Percentiles rank a stretch among this genome's conserved stretches.
These are phyloP conservation scores for Pichia californica DNA, from an alignment of 805 yeast species.

Conservation along the genomic window DNA sequence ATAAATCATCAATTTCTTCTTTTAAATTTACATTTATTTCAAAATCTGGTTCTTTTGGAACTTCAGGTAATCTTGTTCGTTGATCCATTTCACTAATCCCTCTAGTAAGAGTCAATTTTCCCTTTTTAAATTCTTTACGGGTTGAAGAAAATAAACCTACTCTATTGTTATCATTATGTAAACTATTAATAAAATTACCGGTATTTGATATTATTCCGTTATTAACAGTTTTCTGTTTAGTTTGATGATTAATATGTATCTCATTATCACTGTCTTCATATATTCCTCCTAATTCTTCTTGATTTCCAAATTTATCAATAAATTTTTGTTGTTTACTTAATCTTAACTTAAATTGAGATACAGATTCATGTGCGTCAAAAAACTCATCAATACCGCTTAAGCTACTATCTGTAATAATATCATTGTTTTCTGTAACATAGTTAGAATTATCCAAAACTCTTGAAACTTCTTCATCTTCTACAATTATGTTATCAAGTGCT, in stretches of 20 bases:
- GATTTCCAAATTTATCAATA: too few relatives aligned
- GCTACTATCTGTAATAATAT: too few relatives aligned
- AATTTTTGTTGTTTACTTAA: too few relatives aligned
- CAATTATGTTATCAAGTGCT: conserved; percentile 4
- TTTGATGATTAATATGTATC: too few relatives aligned
- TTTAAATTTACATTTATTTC: not conserved
- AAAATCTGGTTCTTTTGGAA: not conserved
- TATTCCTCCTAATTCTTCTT: too few relatives aligned
- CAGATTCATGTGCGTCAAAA: not conserved
- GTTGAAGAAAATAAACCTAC: not conserved
- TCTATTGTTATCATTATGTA: too few relatives aligned
- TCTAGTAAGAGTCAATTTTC: not conserved
- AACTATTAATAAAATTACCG: too few relatives aligned
- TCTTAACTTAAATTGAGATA: too few relatives aligned
- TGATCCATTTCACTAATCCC: conserved; percentile 2
- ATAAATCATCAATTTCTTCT: not conserved
- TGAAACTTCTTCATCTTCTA: conserved; percentile 13
- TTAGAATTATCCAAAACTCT: conserved; percentile 8
- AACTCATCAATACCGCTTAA: not conserved
- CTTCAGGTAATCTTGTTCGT: not conserved
- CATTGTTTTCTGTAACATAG: too few relatives aligned
- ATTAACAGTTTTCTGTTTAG: too few relatives aligned
- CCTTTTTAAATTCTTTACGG: not conserved
- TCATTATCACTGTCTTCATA: too few relatives aligned
- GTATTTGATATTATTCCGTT: too few relatives aligned